Evolutionary conservation across 805 yeast species (phyloP).

Genomic region (Candida vaughaniae): DNA sequence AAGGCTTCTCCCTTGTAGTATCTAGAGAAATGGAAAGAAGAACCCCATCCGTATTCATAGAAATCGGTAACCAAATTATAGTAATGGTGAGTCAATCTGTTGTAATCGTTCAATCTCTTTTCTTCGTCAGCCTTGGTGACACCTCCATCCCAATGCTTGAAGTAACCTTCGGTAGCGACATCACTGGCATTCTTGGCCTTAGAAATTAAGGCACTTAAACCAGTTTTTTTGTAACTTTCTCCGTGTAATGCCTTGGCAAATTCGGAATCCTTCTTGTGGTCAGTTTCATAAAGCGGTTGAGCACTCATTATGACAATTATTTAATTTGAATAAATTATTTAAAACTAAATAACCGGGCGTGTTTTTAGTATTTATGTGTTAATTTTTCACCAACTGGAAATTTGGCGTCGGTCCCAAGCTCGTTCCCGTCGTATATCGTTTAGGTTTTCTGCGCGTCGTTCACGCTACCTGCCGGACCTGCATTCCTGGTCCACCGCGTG

Average conservation of each 20-base stretch:
- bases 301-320: slow-evolving; percentile 7
- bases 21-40: slow-evolving; percentile 95
- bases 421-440: slow-evolving; percentile 11
- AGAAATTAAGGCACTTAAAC: slow-evolving; percentile 71
- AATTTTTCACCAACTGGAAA: slow-evolving; percentile 1
- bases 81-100: slow-evolving; percentile 89
- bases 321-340: neutral
- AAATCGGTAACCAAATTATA: slow-evolving; percentile 97
- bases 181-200: slow-evolving; percentile 76
- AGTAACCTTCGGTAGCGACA: slow-evolving; percentile 84
- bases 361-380: slow-evolving; percentile 5
- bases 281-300: slow-evolving; percentile 42
- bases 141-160: slow-evolving; percentile 97
- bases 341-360: slow-evolving; percentile 1
- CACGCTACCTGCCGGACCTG: too few species aligned
- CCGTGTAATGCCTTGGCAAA: slow-evolving; percentile 91
- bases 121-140: slow-evolving; percentile 70
- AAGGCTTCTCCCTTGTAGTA: slow-evolving; percentile 93
- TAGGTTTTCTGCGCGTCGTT: too few species aligned
- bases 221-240: slow-evolving; percentile 62
- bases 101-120: slow-evolving; percentile 78
- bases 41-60: slow-evolving; percentile 99
- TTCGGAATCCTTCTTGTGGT: slow-evolving; percentile 58
- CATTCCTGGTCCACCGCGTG: too few species aligned
- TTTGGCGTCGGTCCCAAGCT: too few species aligned